These are phyloP conservation scores for Apiotrichum domesticum DNA, from an alignment of 1,284 basidiomycete species.

Conservation along the genomic window DNA sequence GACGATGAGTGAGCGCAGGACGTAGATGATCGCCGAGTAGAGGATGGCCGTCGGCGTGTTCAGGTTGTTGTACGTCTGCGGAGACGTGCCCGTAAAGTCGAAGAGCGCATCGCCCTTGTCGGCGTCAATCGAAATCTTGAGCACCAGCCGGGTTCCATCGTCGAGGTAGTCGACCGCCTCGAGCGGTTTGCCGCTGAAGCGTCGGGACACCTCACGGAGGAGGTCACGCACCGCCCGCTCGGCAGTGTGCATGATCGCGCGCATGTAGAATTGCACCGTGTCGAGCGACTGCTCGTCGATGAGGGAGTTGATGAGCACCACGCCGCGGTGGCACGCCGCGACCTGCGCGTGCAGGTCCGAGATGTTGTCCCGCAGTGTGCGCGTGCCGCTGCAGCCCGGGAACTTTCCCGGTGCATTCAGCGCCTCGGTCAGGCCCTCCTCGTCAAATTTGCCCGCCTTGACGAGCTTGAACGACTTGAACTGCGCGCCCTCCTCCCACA, in stretches of 20 bases:
- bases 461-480: conserved; percentile 54
- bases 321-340: conserved; percentile 38
- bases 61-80: conserved; percentile 58
- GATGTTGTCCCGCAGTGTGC: conserved; percentile 64
- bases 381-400: conserved; percentile 73
- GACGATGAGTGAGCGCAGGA: conserved; percentile 86
- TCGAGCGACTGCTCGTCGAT: conserved; percentile 51
- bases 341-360: conserved; percentile 40
- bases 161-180: conserved; percentile 49
- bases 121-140: conserved; percentile 76
- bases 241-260: conserved; percentile 81
- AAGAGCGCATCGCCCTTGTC: conserved; percentile 72
- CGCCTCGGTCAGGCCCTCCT: conserved; percentile 64
- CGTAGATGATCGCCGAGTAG: conserved; percentile 88
- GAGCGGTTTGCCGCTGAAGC: conserved; percentile 61
- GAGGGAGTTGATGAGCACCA: conserved; percentile 32
- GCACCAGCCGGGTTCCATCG: conserved; percentile 39
- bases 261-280: conserved; percentile 61
- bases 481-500: conserved; percentile 50
- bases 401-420: conserved; percentile 85
- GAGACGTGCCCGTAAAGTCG: conserved; percentile 82
- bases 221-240: conserved; percentile 81
- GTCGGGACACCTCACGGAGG: conserved; percentile 65
- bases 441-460: conserved; percentile 37
- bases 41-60: conserved; percentile 70